These are phyloP conservation scores for Diaporthe citrichinensis DNA, from an alignment of 2,329 filamentous ascomycete genomes.

Conservation along the genomic window DNA sequence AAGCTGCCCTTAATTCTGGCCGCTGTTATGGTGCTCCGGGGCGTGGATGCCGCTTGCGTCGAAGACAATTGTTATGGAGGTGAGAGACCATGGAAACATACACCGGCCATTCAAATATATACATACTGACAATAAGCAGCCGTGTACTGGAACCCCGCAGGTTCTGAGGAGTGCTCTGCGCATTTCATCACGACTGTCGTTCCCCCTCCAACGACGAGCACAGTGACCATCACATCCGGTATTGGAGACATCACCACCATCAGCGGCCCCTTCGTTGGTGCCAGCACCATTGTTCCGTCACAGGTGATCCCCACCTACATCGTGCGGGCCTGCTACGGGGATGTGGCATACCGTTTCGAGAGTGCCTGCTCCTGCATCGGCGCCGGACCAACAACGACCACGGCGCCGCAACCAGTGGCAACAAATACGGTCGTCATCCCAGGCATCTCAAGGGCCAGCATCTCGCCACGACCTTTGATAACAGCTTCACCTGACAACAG, in stretches of 20 bases:
- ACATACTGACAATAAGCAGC: background rate
- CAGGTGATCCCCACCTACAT: background rate
- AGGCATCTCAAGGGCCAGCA: background rate
- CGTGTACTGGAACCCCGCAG: slow-evolving; percentile 5
- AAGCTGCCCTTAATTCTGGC: background rate
- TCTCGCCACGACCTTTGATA: background rate
- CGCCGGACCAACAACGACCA: slow-evolving; percentile 6
- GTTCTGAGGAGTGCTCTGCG: background rate
- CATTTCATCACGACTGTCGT: slow-evolving; percentile 12
- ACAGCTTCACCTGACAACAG: background rate
- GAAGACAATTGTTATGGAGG: slow-evolving; percentile 16
- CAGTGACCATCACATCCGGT: slow-evolving; percentile 6
- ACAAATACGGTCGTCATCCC: background rate
- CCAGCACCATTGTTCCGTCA: background rate
- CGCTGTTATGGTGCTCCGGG: background rate
- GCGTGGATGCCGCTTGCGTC: background rate
- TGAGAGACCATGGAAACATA: background rate
- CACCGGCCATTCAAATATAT: too few species aligned
- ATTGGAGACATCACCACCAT: background rate
- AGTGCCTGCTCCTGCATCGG: slow-evolving; percentile 3
- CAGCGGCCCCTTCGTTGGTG: background rate
- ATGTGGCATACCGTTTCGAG: background rate
- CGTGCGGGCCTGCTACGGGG: slow-evolving; percentile 2
- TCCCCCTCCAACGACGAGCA: background rate
- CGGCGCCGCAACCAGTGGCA: background rate